These are phyloP conservation scores for Lentinus tigrinus DNA, from an alignment of 768 basidiomycete species.

Conservation along the genomic window DNA sequence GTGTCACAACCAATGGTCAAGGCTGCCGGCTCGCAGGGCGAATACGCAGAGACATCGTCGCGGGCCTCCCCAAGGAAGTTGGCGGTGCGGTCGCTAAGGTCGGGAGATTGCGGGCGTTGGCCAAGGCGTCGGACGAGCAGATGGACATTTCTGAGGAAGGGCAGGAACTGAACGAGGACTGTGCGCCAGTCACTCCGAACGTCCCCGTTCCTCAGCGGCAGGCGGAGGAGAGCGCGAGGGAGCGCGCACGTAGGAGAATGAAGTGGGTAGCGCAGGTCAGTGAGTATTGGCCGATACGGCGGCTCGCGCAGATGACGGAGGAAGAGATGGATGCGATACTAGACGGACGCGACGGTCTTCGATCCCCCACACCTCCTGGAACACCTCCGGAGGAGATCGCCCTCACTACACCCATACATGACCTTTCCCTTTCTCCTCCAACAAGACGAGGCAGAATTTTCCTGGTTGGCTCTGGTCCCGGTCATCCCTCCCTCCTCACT, in stretches of 20 bases:
- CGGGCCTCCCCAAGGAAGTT: conserved; percentile 66
- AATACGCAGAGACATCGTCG: conserved; percentile 79
- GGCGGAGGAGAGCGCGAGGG: conserved; percentile 38
- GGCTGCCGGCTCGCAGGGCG: conserved; percentile 85
- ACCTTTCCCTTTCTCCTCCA: conserved; percentile 23
- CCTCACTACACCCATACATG: conserved; percentile 27
- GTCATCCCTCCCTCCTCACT: conserved; percentile 90
- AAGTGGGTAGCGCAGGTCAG: conserved; percentile 95
- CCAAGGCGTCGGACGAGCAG: conserved; percentile 31
- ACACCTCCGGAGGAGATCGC: conserved; percentile 15
- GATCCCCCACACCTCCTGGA: conserved; percentile 4
- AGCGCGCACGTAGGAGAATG: conserved; percentile 61
- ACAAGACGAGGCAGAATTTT: conserved; percentile 66
- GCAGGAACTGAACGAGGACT: conserved; percentile 55
- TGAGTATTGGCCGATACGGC: conserved; percentile 90
- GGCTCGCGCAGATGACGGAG: conserved; percentile 66
- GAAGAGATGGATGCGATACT: conserved; percentile 68
- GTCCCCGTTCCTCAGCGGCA: conserved; percentile 60
- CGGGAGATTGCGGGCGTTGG: conserved; percentile 62
- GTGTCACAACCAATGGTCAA: conserved; percentile 87
- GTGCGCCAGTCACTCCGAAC: conserved; percentile 58
- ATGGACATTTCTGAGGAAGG: conserved; percentile 25
- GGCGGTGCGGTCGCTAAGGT: conserved; percentile 76
- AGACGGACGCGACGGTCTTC: conserved; percentile 33
- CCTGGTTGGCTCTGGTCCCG: conserved; percentile 93